Evolutionary conservation across 2,329 filamentous ascomycete species (phyloP).

Genomic region (Aureobasidium sp.): DNA sequence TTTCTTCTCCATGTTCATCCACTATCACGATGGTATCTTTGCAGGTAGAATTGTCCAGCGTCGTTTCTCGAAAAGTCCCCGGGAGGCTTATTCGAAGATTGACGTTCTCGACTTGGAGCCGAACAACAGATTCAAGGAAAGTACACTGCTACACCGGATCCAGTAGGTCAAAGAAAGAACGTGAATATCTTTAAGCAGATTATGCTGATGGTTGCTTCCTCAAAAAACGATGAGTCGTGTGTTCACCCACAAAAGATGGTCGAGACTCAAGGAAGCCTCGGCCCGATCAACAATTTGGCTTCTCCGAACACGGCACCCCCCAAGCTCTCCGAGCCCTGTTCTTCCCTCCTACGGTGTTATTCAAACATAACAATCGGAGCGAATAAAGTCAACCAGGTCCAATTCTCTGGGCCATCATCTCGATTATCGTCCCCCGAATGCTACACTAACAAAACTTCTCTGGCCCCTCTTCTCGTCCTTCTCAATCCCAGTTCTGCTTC

Average conservation of each 20-base stretch:
- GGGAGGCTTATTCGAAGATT: not conserved
- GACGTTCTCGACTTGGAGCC: not conserved
- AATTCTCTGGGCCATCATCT: not conserved
- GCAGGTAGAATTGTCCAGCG: not conserved
- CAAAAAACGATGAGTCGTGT: conserved; percentile 5
- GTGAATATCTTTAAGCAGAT: not conserved
- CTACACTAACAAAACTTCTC: conserved; percentile 30
- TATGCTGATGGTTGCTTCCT: not conserved
- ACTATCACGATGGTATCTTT: not conserved
- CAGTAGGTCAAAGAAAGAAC: not conserved
- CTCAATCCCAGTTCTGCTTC: conserved; percentile 31
- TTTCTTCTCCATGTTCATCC: not conserved
- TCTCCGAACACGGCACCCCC: conserved; percentile 5
- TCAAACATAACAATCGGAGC: not conserved
- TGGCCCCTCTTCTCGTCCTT: conserved; percentile 25
- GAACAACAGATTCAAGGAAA: not conserved
- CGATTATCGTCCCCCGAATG: not conserved
- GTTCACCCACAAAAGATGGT: not conserved
- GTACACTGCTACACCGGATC: not conserved
- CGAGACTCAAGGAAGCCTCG: not conserved
- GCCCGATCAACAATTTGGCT: conserved; percentile 7
- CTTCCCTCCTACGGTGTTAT: not conserved
- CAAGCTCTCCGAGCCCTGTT: not conserved
- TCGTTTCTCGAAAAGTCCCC: not conserved
- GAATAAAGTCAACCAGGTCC: too few species aligned